Conservation (phyloP, 345 rosid species). For the Camelina neglecta region DNA sequence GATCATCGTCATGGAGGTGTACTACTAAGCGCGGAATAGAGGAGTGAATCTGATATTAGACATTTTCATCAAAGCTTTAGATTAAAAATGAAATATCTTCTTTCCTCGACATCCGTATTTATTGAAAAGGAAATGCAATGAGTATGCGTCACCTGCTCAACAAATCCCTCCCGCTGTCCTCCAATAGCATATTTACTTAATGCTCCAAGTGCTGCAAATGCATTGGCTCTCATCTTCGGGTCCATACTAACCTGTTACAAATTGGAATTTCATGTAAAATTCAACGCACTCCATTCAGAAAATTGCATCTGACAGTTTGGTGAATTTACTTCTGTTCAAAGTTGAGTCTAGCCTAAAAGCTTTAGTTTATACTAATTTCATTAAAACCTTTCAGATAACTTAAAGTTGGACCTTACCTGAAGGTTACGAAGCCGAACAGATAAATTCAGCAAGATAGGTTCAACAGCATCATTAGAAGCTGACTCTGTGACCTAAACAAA, state of each 20-base stretch:
- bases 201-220: slow-evolving; percentile 90
- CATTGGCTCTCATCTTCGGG: slow-evolving; percentile 80
- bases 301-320: slow-evolving; percentile 17
- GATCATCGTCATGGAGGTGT: slow-evolving; percentile 82
- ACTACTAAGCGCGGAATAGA: slow-evolving; percentile 79
- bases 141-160: slow-evolving; percentile 72
- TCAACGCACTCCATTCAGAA: slow-evolving; percentile 25
- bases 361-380: slow-evolving; percentile 13
- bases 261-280: slow-evolving; percentile 22
- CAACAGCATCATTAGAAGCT: slow-evolving; percentile 81
- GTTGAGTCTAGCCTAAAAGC: slow-evolving; percentile 8
- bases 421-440: slow-evolving; percentile 88
- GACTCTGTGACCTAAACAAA: slow-evolving; percentile 72
- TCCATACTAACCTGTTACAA: slow-evolving; percentile 70
- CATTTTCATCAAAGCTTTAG: slow-evolving; percentile 20
- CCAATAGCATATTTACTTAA: slow-evolving; percentile 76
- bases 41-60: slow-evolving; percentile 73
- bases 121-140: slow-evolving; percentile 14
- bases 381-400: background rate
- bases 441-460: slow-evolving; percentile 82
- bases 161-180: slow-evolving; percentile 70
- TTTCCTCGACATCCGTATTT: slow-evolving; percentile 23
- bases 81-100: background rate
- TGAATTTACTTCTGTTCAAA: slow-evolving; percentile 6
- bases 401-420: slow-evolving; percentile 54